phyloP scores from a whole-genome alignment of 83 land plant species.

The Isoetes engelmannii region DNA sequence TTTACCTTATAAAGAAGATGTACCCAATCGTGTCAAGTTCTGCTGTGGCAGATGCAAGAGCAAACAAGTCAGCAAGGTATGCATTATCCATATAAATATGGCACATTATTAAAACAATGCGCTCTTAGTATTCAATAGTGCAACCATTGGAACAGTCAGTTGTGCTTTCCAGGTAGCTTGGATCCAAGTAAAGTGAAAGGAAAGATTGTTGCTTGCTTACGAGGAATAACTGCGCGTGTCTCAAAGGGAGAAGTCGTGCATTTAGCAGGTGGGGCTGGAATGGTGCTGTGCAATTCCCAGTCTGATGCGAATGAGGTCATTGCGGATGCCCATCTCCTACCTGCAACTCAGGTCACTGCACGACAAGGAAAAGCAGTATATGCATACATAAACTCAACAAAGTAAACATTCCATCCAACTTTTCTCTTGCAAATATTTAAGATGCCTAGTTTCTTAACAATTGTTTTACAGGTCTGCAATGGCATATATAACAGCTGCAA shows the following conservation, averaged over 20 bases:
- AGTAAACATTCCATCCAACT: neutral
- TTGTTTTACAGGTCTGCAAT: neutral
- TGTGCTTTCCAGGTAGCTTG: constrained; percentile 50
- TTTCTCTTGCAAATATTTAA: neutral
- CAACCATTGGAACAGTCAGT: neutral
- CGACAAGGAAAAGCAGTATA: constrained; percentile 24
- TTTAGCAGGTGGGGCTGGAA: constrained; percentile 64
- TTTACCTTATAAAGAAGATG: neutral
- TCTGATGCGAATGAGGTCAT: constrained; percentile 33
- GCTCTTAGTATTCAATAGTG: too few species aligned
- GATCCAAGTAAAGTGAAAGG: constrained; percentile 46
- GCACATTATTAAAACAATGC: too few species aligned
- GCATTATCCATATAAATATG: neutral
- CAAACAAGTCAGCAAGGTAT: neutral
- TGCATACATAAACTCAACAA: constrained; percentile 34
- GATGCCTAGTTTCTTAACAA: neutral
- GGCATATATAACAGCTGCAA: constrained; percentile 14
- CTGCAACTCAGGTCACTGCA: constrained; percentile 43
- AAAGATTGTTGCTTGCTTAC: constrained; percentile 58
- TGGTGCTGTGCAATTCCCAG: constrained; percentile 42
- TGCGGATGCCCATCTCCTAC: constrained; percentile 53
- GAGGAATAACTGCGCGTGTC: constrained; percentile 43
- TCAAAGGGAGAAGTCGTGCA: constrained; percentile 61
- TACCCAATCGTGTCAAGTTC: neutral
- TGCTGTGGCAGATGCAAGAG: too few species aligned